These are phyloP conservation scores for Phanerochaete carnosa DNA, from an alignment of 768 basidiomycete genomes.

Conservation along the genomic window DNA sequence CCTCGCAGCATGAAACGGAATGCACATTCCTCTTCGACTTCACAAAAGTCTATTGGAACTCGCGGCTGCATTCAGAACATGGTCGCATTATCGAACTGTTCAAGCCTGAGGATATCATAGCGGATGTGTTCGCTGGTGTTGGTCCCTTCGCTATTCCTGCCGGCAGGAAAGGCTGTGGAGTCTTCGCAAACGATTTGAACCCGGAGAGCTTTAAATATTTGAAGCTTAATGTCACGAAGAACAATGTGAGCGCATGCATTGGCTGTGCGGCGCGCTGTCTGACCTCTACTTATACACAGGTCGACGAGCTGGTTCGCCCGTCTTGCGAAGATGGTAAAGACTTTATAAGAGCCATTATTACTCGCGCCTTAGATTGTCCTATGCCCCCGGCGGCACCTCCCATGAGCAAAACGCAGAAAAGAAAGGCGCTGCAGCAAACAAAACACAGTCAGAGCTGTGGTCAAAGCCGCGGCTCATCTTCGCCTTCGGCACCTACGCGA, in stretches of 20 bases:
- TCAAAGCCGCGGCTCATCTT: background rate
- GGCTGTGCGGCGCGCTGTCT: background rate
- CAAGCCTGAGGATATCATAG: slow-evolving; percentile 72
- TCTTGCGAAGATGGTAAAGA: slow-evolving; percentile 83
- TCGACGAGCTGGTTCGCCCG: slow-evolving; percentile 63
- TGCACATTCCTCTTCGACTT: slow-evolving; percentile 95
- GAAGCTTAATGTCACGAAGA: slow-evolving; percentile 64
- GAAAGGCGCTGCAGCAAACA: slow-evolving; percentile 3
- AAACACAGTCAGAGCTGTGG: too few relatives aligned
- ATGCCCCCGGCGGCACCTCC: slow-evolving; percentile 35
- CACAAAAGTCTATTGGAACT: slow-evolving; percentile 97
- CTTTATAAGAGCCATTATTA: slow-evolving; percentile 68
- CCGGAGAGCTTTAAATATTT: slow-evolving; percentile 83
- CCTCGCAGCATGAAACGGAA: slow-evolving; percentile 69
- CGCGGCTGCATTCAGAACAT: slow-evolving; percentile 89
- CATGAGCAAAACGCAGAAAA: slow-evolving; percentile 10
- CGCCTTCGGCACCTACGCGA: slow-evolving; percentile 34
- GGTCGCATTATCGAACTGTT: slow-evolving; percentile 77
- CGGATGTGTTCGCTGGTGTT: slow-evolving; percentile 95
- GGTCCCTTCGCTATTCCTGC: slow-evolving; percentile 96
- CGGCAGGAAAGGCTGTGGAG: slow-evolving; percentile 85
- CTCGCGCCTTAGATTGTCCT: slow-evolving; percentile 56
- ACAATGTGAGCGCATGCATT: slow-evolving; percentile 54
- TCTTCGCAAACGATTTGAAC: slow-evolving; percentile 93
- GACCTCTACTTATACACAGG: slow-evolving; percentile 40